These are phyloP conservation scores for Penicillium bialowiezense DNA, from an alignment of 495 filamentous ascomycete species.

Conservation along the genomic window DNA sequence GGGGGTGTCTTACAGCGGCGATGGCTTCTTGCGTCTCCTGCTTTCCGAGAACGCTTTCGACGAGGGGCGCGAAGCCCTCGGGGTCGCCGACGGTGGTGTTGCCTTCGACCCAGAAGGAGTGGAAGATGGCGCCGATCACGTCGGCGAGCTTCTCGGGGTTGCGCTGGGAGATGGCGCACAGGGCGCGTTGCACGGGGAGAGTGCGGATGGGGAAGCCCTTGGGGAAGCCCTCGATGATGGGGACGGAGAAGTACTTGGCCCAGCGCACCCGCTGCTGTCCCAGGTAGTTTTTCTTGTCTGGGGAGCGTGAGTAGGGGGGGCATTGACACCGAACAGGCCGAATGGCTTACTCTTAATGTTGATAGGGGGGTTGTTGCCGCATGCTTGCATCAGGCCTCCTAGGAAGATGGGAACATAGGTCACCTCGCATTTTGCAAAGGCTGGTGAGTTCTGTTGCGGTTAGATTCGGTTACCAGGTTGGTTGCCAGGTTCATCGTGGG, in stretches of 20 bases:
- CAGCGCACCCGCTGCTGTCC: slow-evolving; percentile 58
- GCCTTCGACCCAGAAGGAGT: slow-evolving; percentile 57
- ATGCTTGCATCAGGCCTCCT: slow-evolving; percentile 65
- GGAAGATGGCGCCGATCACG: slow-evolving; percentile 50
- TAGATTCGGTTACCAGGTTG: too few species aligned
- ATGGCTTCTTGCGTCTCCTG: slow-evolving; percentile 40
- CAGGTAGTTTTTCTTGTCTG: slow-evolving; percentile 70
- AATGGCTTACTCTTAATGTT: slow-evolving; percentile 59
- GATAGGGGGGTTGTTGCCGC: slow-evolving; percentile 61
- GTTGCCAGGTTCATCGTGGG: too few species aligned
- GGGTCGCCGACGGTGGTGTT: slow-evolving; percentile 45
- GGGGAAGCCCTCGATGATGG: slow-evolving; percentile 49
- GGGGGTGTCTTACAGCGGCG: slow-evolving; percentile 33
- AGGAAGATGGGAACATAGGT: slow-evolving; percentile 68
- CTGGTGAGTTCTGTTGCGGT: slow-evolving; percentile 51
- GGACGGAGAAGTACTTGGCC: slow-evolving; percentile 56
- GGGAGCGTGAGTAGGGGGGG: background rate
- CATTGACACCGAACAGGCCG: background rate
- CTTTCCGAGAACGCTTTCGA: slow-evolving; percentile 51
- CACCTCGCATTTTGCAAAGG: slow-evolving; percentile 58
- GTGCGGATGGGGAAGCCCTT: slow-evolving; percentile 60
- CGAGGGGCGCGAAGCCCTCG: slow-evolving; percentile 43
- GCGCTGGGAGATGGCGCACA: slow-evolving; percentile 36
- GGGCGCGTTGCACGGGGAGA: slow-evolving; percentile 47
- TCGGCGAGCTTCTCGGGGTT: slow-evolving; percentile 41